Conservation (phyloP, 1,139 yeast species). For the Kodamaea plutei region DNA sequence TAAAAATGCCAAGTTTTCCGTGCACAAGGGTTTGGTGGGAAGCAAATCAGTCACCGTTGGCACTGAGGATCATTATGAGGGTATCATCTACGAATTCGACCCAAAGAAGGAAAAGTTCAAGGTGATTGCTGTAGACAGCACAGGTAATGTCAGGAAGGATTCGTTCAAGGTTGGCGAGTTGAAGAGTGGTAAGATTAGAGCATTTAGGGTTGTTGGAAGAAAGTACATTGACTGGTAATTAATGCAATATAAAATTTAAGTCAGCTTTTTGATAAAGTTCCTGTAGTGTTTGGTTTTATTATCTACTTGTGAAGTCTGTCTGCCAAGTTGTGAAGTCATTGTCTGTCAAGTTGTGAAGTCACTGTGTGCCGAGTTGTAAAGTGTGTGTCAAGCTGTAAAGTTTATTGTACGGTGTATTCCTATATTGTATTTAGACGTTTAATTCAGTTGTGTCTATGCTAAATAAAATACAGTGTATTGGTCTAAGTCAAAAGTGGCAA, state of each 20-base stretch:
- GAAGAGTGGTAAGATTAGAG: constrained; percentile 74
- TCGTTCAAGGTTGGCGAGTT: constrained; percentile 68
- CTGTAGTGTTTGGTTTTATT: no score
- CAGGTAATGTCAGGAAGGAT: constrained; percentile 55
- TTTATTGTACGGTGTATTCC: no score
- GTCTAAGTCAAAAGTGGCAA: not conserved
- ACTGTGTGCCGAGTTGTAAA: no score
- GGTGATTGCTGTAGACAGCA: constrained; percentile 59
- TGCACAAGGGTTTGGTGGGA: constrained; percentile 55
- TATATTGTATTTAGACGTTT: no score
- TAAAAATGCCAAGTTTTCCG: constrained; percentile 68
- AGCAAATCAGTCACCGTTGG: constrained; percentile 39
- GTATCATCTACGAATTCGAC: constrained; percentile 66
- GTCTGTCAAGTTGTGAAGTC: no score
- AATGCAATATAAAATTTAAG: no score
- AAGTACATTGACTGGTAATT: constrained; percentile 56
- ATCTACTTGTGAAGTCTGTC: no score
- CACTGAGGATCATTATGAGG: constrained; percentile 29
- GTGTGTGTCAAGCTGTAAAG: no score
- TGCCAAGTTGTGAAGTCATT: no score
- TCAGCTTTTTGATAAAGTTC: no score
- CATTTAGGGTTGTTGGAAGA: constrained; percentile 66
- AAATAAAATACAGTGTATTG: no score
- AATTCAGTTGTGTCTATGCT: no score
- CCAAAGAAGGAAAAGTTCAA: constrained; percentile 68